Evolutionary conservation across 2,329 filamentous ascomycete species (phyloP), one percentile per base, ranked within the genome.

Genomic region (Xylaria sp.): DNA sequence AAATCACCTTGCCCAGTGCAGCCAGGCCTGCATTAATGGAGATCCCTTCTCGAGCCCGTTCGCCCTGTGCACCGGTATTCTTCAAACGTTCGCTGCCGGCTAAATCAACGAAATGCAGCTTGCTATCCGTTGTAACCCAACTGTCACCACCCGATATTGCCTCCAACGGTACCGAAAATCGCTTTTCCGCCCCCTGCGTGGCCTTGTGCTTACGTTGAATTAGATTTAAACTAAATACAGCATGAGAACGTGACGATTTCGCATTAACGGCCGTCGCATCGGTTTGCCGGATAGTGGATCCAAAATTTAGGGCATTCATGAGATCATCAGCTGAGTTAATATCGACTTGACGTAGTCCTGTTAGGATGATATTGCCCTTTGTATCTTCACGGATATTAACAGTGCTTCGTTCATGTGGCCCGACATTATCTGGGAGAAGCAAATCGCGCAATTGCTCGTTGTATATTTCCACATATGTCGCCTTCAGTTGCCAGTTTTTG

Each of bases 231-330:
- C 93, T 98, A 81, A 99, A 98, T 35, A 99, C 94, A 40, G 96
- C 96, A 79, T 99, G 96, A 1, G 96, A 99, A 72, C 96, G 93
- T 12, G 96, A 99, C 0, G 96, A 99, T 78, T 97, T 95, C 51
- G 95, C 96, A 78, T 99, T 99, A 78, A 98, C 96, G 2, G 95
- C 96, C 1, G 96, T 99, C 27, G 96, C 92, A 81, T 99, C 96
- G 0, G 96, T 99, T 79, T 99, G 96, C 69, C 96, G 92, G 78
- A 99, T 97, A 27, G 91, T 89, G 0, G 96, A 99, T 23, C 96
- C 96, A 77, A 97, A 95, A 79, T 94, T 96, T 65, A 99, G 85
- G 6, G 94, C 94, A 69, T 90, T 91, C 80, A 98, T 88, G 58
- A 99, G 84, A 79, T 99, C 96, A 5, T 98, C 94, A 9, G 94